These are phyloP conservation scores for Candida sanyaensis DNA, from an alignment of 1,139 yeast genomes.

Conservation along the genomic window DNA sequence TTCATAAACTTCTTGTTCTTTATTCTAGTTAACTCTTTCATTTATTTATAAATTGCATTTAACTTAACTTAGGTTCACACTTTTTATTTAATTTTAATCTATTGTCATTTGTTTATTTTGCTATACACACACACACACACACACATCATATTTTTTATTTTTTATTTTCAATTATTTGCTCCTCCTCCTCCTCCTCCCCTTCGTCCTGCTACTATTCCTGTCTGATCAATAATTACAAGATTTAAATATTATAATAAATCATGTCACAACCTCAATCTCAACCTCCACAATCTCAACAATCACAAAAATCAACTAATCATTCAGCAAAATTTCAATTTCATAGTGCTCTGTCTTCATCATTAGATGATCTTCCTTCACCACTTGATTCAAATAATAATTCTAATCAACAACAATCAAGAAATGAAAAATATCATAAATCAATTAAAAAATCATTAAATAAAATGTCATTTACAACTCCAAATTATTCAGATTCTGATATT, in stretches of 20 bases:
- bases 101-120: too few species aligned
- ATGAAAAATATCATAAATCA: constrained; percentile 11
- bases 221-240: too few species aligned
- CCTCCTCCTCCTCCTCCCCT: background rate
- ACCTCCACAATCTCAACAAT: background rate
- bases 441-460: constrained; percentile 13
- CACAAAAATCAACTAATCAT: background rate
- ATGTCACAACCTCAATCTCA: constrained; percentile 3
- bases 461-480: constrained; percentile 12
- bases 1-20: too few species aligned
- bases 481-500: constrained; percentile 12
- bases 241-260: too few species aligned
- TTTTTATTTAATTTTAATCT: too few species aligned
- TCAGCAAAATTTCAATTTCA: constrained; percentile 9
- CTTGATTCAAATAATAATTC: background rate
- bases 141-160: too few species aligned
- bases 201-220: background rate
- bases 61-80: too few species aligned
- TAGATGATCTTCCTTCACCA: constrained; percentile 6
- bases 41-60: too few species aligned
- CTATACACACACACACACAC: too few species aligned
- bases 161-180: too few species aligned
- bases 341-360: constrained; percentile 12
- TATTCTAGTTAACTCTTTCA: too few species aligned
- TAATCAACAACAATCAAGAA: constrained; percentile 2